These are phyloP conservation scores for Monotropa hypopitys DNA, from an alignment of 179 eudicot genomes.

Conservation along the genomic window DNA sequence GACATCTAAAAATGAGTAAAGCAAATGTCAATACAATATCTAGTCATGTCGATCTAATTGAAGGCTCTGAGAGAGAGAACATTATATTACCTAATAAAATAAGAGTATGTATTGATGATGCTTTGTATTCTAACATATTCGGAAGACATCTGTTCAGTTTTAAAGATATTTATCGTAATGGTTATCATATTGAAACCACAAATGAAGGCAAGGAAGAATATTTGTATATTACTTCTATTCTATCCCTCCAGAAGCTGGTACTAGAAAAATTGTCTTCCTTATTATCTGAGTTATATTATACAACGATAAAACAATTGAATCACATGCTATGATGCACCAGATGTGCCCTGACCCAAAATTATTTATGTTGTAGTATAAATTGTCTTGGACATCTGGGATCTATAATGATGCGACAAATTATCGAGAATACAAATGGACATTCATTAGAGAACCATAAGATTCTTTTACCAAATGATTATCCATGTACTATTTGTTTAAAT, in stretches of 20 bases:
- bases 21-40: background rate
- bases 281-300: too few species aligned
- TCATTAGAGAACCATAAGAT: background rate
- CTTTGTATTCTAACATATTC: too few species aligned
- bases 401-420: background rate
- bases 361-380: background rate
- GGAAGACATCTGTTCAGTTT: too few species aligned
- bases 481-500: background rate
- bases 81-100: too few species aligned
- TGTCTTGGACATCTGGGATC: background rate
- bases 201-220: too few species aligned
- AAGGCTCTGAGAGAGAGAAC: background rate
- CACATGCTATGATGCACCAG: background rate
- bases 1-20: too few species aligned
- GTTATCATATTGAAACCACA: too few species aligned
- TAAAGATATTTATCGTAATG: background rate
- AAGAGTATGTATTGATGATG: too few species aligned
- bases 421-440: background rate
- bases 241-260: too few species aligned
- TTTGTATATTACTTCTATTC: too few species aligned
- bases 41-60: background rate
- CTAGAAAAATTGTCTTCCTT: too few species aligned
- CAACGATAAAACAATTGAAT: background rate
- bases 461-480: too few species aligned
- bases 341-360: background rate